These are phyloP conservation scores for Candida odintsovae DNA, from an alignment of 805 yeast genomes.

Conservation along the genomic window DNA sequence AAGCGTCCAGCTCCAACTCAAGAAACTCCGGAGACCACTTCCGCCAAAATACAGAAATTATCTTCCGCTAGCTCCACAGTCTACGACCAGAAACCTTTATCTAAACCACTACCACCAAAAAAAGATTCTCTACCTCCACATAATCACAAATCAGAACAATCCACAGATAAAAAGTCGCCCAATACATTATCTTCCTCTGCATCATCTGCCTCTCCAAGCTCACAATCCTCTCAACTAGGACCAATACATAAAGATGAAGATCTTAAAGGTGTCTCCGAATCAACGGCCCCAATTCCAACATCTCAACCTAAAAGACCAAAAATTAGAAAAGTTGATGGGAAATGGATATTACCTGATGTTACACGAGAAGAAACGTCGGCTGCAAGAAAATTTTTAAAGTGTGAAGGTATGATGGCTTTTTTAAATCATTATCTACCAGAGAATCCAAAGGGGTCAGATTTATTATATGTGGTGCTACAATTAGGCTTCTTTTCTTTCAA, in stretches of 20 bases:
- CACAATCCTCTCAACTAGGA: neutral
- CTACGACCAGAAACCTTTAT: neutral
- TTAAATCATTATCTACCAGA: conserved; percentile 57
- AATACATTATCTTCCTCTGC: neutral
- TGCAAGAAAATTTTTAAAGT: conserved; percentile 50
- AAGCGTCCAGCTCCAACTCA: neutral
- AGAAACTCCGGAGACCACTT: neutral
- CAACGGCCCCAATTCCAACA: neutral
- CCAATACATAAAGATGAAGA: neutral
- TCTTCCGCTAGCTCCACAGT: neutral
- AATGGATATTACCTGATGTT: conserved; percentile 30
- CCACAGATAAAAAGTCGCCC: neutral
- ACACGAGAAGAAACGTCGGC: conserved; percentile 38
- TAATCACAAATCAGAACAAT: neutral
- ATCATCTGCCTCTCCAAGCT: neutral
- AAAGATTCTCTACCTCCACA: neutral
- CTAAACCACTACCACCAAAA: neutral
- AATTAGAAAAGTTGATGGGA: conserved; percentile 24
- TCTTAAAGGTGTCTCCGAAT: neutral
- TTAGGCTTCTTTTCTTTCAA: conserved; percentile 48
- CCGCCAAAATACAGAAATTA: neutral
- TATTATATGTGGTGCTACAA: conserved; percentile 49
- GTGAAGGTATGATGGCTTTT: conserved; percentile 54
- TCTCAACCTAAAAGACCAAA: conserved; percentile 1
- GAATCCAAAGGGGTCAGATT: conserved; percentile 51